phyloP scores from a whole-genome alignment of 2,329 filamentous ascomycete genomes.

The Davidsoniella virescens region DNA sequence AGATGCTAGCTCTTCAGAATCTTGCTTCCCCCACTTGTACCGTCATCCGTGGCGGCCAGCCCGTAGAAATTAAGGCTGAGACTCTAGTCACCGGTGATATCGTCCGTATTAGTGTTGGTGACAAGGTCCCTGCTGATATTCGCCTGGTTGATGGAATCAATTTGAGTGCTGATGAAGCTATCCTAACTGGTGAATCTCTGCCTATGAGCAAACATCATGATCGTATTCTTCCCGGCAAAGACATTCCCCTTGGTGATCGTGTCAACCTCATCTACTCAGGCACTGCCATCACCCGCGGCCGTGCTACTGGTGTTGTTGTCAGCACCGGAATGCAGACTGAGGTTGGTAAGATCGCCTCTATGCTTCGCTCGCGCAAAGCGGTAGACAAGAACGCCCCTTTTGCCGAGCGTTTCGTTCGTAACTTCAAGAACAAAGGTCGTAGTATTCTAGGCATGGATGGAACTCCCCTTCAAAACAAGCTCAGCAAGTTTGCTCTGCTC shows the following conservation, averaged over 20 bases:
- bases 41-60: constrained; percentile 36
- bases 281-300: constrained; percentile 55
- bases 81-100: constrained; percentile 50
- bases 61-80: constrained; percentile 37
- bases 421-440: constrained; percentile 28
- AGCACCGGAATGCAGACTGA: constrained; percentile 60
- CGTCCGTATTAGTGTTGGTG: constrained; percentile 44
- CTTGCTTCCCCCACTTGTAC: constrained; percentile 43
- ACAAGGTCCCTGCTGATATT: constrained; percentile 54
- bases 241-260: constrained; percentile 50
- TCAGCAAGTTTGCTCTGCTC: constrained; percentile 70
- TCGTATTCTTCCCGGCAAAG: constrained; percentile 32
- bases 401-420: constrained; percentile 28
- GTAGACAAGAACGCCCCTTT: constrained; percentile 23
- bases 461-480: constrained; percentile 69
- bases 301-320: constrained; percentile 51
- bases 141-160: constrained; percentile 52
- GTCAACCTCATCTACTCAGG: constrained; percentile 56
- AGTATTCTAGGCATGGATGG: constrained; percentile 52
- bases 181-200: constrained; percentile 57
- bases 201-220: constrained; percentile 51
- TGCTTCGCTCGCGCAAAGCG: constrained; percentile 41
- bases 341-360: constrained; percentile 58
- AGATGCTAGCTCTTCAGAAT: constrained; percentile 43
- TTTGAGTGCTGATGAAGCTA: constrained; percentile 58